These are phyloP conservation scores for Fusarium sarcochroum DNA, from an alignment of 2,329 filamentous ascomycete species.

Conservation along the genomic window DNA sequence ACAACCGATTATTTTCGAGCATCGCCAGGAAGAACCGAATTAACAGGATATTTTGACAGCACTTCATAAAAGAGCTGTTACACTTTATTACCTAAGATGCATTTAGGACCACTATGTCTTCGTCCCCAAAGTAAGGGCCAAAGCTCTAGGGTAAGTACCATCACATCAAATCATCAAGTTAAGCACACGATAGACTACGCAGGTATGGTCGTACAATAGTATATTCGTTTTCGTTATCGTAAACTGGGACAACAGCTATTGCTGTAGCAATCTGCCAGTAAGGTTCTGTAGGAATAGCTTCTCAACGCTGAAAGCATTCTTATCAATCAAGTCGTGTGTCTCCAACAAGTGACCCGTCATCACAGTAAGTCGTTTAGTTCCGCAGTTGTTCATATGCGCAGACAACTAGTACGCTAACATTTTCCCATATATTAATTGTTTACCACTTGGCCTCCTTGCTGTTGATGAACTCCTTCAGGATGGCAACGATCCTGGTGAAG, in stretches of 20 bases:
- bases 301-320: conserved; percentile 18
- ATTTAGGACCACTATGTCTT: no score
- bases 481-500: conserved; percentile 82
- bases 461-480: conserved; percentile 74
- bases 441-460: conserved; percentile 73
- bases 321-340: conserved; percentile 25
- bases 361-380: conserved; percentile 19
- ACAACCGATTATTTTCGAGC: no score
- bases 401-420: conserved; percentile 8
- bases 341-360: conserved; percentile 17
- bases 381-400: conserved; percentile 7
- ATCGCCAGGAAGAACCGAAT: no score
- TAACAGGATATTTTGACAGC: no score
- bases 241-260: conserved; percentile 14
- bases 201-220: conserved; percentile 10
- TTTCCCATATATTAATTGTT: conserved; percentile 26
- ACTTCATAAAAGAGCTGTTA: no score
- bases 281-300: conserved; percentile 18
- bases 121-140: no score
- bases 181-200: neutral
- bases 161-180: neutral
- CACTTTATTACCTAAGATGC: no score
- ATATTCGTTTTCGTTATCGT: conserved; percentile 40
- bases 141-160: conserved; percentile 2
- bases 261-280: conserved; percentile 10